phyloP scores from a whole-genome alignment of 2,329 filamentous ascomycete species.

The Colletotrichum somersetense region DNA sequence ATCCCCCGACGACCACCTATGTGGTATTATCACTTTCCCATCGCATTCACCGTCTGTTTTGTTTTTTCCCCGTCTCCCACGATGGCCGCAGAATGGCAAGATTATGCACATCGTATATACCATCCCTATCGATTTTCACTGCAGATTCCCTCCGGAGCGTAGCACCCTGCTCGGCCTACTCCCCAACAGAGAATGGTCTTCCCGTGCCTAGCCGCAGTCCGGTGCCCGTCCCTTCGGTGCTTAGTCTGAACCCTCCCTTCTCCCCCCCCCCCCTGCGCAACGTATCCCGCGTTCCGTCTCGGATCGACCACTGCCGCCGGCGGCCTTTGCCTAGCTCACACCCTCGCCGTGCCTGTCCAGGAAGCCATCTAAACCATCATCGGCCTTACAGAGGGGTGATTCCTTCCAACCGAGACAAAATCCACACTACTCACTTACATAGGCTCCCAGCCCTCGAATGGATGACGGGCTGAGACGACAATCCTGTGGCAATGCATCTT shows the following conservation, averaged over 20 bases:
- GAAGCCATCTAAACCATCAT: no score
- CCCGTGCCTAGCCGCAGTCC: slow-evolving; percentile 20
- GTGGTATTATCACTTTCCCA: slow-evolving; percentile 26
- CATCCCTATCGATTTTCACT: not conserved
- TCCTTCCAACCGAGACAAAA: not conserved
- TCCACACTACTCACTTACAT: not conserved
- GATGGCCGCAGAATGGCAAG: slow-evolving; percentile 18
- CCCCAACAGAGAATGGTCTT: slow-evolving; percentile 14
- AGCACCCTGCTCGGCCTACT: not conserved
- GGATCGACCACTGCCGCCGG: slow-evolving; percentile 8
- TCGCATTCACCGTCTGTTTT: slow-evolving; percentile 8
- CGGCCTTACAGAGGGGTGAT: not conserved
- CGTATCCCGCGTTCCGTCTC: slow-evolving; percentile 9
- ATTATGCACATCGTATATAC: slow-evolving; percentile 23
- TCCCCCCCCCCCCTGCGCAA: not conserved
- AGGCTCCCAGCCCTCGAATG: slow-evolving; percentile 19
- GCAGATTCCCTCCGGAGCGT: not conserved
- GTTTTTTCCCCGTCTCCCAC: slow-evolving; percentile 17
- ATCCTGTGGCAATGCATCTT: slow-evolving; percentile 28
- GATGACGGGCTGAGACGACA: slow-evolving; percentile 7
- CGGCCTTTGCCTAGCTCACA: slow-evolving; percentile 1
- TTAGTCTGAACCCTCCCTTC: not conserved
- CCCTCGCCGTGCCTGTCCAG: not conserved
- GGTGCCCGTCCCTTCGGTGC: slow-evolving; percentile 15
- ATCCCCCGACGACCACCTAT: not conserved